These are phyloP conservation scores for Pythium brachiatum DNA, from an alignment of 352 stramenopile genomes.

Conservation along the genomic window DNA sequence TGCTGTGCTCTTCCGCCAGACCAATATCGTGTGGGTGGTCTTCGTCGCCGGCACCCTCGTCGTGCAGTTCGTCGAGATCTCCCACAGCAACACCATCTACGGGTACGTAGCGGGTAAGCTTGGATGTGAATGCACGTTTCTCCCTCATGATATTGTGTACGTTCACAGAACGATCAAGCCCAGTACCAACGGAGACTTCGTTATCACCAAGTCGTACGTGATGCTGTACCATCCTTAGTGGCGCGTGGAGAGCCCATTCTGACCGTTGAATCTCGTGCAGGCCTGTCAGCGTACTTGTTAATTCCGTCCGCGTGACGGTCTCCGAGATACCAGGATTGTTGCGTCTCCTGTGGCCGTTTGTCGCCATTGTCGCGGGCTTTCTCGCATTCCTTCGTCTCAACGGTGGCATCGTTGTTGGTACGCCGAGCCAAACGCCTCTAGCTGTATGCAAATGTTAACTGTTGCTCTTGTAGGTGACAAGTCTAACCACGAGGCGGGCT, in stretches of 20 bases:
- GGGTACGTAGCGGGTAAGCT: conserved; percentile 32
- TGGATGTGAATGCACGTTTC: no score
- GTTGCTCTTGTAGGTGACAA: conserved; percentile 60
- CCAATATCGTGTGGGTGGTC: conserved; percentile 89
- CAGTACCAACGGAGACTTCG: not conserved
- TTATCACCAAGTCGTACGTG: not conserved
- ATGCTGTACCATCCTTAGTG: not conserved
- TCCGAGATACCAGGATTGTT: conserved; percentile 57
- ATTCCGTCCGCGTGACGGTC: conserved; percentile 54
- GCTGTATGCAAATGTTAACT: not conserved
- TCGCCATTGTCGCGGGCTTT: conserved; percentile 55
- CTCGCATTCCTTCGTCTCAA: conserved; percentile 66
- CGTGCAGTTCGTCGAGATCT: conserved; percentile 66
- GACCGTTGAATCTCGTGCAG: conserved; percentile 17
- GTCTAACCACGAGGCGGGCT: conserved; percentile 71
- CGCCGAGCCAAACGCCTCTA: conserved; percentile 2
- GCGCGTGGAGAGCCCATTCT: not conserved
- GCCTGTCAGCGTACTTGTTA: conserved; percentile 42
- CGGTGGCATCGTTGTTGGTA: conserved; percentile 79
- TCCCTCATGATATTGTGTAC: no score
- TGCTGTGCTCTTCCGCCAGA: conserved; percentile 88
- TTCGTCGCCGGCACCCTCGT: conserved; percentile 81
- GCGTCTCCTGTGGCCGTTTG: conserved; percentile 66
- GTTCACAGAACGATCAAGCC: not conserved
- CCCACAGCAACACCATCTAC: conserved; percentile 67